Percentiles rank a stretch among this genome's conserved stretches.
These are phyloP conservation scores for Plasmodium malariae DNA, from an alignment of 169 alveolate genomes.

Conservation along the genomic window DNA sequence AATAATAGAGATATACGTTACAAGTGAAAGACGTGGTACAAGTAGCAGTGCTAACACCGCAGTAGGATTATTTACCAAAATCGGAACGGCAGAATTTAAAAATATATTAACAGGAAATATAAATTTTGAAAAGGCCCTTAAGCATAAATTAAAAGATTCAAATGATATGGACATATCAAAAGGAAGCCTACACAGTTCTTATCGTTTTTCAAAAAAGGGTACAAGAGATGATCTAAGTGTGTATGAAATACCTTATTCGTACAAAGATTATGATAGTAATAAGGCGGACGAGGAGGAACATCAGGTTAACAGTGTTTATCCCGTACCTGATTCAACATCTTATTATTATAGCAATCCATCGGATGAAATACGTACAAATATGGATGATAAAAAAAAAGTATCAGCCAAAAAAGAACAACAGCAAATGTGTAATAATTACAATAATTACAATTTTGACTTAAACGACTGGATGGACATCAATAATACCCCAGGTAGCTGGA, in stretches of 20 bases:
- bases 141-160: conserved; percentile 6
- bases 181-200: conserved; percentile 12
- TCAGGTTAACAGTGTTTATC: conserved; percentile 42
- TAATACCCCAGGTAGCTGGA: conserved; percentile 32
- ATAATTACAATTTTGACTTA: not conserved
- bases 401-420: not conserved
- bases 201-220: conserved; percentile 48
- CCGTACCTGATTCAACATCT: conserved; percentile 67
- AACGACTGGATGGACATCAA: conserved; percentile 26
- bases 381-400: not conserved
- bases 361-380: not conserved
- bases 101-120: conserved; percentile 56
- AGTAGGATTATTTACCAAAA: conserved; percentile 56
- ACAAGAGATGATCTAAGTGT: conserved; percentile 56
- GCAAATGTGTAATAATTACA: conserved; percentile 15
- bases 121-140: conserved; percentile 20
- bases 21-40: conserved; percentile 27
- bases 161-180: conserved; percentile 35
- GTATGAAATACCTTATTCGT: conserved; percentile 45
- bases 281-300: not conserved
- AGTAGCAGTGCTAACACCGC: not conserved
- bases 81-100: conserved; percentile 47
- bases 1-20: conserved; percentile 32
- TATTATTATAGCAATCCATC: not conserved
- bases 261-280: conserved; percentile 39